Conservation (phyloP, 768 basidiomycete genomes). For the Boletus coccyginus region DNA sequence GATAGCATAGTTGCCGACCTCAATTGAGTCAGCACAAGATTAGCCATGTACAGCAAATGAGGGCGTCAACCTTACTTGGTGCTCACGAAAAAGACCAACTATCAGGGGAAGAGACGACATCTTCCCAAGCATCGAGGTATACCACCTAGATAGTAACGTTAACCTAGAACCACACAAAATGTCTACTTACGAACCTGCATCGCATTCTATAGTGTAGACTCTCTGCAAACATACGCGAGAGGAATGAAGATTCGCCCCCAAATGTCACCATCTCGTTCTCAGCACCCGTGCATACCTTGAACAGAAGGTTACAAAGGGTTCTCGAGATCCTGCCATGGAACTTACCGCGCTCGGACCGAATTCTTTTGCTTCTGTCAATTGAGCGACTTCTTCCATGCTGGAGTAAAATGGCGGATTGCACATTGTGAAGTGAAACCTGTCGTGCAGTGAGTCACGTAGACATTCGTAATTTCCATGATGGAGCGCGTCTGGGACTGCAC, state of each 20-base stretch:
- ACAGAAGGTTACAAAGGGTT: background rate
- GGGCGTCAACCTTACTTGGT: conserved; percentile 36
- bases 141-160: conserved; percentile 55
- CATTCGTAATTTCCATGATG: background rate
- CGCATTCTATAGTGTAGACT: conserved; percentile 48
- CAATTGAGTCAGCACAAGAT: background rate
- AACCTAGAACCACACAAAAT: background rate
- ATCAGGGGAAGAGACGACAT: conserved; percentile 67
- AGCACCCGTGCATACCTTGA: conserved; percentile 82
- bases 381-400: conserved; percentile 63
- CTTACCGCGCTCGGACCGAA: conserved; percentile 67
- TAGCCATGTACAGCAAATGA: background rate
- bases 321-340: background rate
- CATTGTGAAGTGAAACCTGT: conserved; percentile 77
- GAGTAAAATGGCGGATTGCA: conserved; percentile 97
- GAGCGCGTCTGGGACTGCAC: conserved; percentile 3
- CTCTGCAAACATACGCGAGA: conserved; percentile 73
- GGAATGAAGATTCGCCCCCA: conserved; percentile 84
- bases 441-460: background rate
- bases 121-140: conserved; percentile 90
- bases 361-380: conserved; percentile 62
- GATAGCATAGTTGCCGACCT: conserved; percentile 88
- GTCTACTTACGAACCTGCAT: conserved; percentile 49
- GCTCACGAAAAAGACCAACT: conserved; percentile 48
- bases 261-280: conserved; percentile 84